These are phyloP conservation scores for Chamaecrista fasciculata DNA, from an alignment of 306 rosid genomes.

Conservation along the genomic window DNA sequence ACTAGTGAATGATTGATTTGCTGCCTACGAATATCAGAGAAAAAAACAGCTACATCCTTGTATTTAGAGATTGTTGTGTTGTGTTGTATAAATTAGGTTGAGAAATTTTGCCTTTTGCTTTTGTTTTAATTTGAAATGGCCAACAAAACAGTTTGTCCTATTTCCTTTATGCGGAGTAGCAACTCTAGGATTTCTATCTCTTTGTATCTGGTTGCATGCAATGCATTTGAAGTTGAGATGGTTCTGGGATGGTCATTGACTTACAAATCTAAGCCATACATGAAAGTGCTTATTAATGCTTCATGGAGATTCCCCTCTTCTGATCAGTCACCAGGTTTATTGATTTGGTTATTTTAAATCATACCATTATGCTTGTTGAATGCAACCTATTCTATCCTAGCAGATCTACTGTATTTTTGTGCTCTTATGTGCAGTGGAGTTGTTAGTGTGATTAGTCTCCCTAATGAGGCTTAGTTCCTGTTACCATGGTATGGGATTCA, in stretches of 20 bases:
- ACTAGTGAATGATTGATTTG: conserved; percentile 7
- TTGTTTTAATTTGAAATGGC: neutral
- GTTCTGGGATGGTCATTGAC: conserved; percentile 6
- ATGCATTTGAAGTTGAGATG: conserved; percentile 5
- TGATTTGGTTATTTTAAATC: neutral
- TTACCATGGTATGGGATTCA: neutral
- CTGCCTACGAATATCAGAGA: neutral
- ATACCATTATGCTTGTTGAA: neutral
- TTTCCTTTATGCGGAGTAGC: neutral
- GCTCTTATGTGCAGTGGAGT: neutral
- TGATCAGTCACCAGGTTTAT: neutral
- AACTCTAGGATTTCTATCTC: conserved; percentile 4
- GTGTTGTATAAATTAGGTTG: conserved; percentile 6
- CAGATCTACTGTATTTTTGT: neutral
- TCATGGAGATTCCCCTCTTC: neutral
- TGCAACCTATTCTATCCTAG: neutral
- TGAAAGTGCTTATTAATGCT: neutral
- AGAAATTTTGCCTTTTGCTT: neutral
- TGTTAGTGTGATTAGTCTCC: conserved; percentile 4
- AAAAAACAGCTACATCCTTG: neutral
- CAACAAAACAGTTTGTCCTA: neutral
- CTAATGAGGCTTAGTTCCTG: neutral
- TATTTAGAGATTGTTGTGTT: neutral
- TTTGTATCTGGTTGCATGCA: neutral
- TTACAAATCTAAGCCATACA: conserved; percentile 1